Evolutionary conservation across 371 early-diverging fungal species (phyloP), one percentile per base, ranked within the genome.

Genomic region (Amoeboaphelidium occidentale): DNA sequence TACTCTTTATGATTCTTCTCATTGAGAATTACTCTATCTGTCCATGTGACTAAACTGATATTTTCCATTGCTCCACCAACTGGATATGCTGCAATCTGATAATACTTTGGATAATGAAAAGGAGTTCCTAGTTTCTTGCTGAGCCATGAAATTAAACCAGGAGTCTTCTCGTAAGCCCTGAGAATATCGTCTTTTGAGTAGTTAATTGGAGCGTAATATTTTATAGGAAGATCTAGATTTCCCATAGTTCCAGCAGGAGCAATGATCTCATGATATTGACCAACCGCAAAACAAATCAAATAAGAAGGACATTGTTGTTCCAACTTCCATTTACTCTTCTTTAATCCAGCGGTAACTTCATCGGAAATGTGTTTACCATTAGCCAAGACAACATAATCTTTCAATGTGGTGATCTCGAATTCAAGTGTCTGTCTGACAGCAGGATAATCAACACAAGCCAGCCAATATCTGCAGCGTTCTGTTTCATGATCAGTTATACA

Each of bases 61-160:
- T 74, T 69, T 47, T 74, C 74, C 74, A 74, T 74, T 27, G 74
- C 74, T 27, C 69, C 69, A 22, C 61, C 49, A 47, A 57, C 57
- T 25, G 50, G 51, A 21, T 60, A 65, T 2, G 64, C 48, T 28
- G 56, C 50, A 25, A 65, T 58, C 51, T 73, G 74, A 51, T 62
- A 67, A 55, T 74, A 74, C 53, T 74, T 74, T 20, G 67, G 62
- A 68, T 69, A 74, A 17, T 71, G 74, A 47, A 74, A 58, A 22
- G 17, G 44, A 12, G 52, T 49, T 22, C 62, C 67, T 12, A 72
- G 53, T 47, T 64, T 68, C 22, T 65, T 52, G 53, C 66, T 59
- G 25, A 74, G 46, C 72, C 72, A 74, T 20, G 51, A 27, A 21
- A 72, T 55, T 68, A 74, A 72, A 1, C 48, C 48, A 4, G 69